Base-by-base conservation (phyloP, 306 rosid genomes). In the Gastrolobium villosum region DNA sequence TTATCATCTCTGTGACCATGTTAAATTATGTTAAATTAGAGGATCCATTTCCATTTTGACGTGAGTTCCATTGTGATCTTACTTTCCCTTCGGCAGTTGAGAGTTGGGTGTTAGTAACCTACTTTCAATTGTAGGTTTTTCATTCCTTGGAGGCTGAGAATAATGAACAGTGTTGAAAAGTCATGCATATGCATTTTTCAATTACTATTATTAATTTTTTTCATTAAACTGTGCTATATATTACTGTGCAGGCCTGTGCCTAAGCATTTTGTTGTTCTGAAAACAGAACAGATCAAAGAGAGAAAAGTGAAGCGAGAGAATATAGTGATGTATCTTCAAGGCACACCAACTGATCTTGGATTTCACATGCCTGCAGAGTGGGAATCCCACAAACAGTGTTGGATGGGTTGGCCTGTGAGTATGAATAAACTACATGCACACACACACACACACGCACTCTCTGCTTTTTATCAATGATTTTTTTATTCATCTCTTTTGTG, bases 381-480 rank as follows among this genome's bases (percentile, higher is more conserved):
- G 90, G 99, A 88, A 82, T 84, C 83, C 36, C 98, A 95, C 56
- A 57, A 97, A 2, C 91, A 85, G 49, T 87, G 94, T 72, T 95
- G 99, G 99, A 82, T 95, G 49, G 99, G 97, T 70, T 93, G 99
- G 99, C 99, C 98, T n/a, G 97, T 94, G 71, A 88, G 97, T 83
- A 7, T 3, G 1, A 20, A 4, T 5, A 53, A 3, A 10, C 28
- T 5, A 5, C 11, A 35, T 48, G 37, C 74, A 34, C 44, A 4
- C 26, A 20, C 26, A 20, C 26, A 20, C 26, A 20, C 26, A 20
- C 26, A 0, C 26, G 1, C 26, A 20, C 26, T 0, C 26, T 0
- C 26, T 20, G 26, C 26, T 20, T 20, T 20, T 20, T 20, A 20
- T 20, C 26, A 20, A 20, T 20, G 26, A 20, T 20, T 20, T 20